phyloP scores from a whole-genome alignment of 1,139 yeast genomes.

The Arxiozyma telluris region DNA sequence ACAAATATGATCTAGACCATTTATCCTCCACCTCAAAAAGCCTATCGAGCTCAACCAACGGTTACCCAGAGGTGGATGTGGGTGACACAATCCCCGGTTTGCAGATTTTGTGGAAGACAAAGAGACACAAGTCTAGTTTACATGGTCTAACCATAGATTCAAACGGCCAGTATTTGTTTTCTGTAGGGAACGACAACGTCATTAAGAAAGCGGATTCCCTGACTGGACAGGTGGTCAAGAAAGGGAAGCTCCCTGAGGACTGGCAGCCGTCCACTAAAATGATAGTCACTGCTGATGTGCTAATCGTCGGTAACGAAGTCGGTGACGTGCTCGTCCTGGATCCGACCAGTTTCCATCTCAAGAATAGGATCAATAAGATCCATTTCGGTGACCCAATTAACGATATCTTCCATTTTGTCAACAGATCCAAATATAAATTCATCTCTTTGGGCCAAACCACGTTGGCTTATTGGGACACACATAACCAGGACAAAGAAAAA shows the following conservation, averaged over 20 bases:
- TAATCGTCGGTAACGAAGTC: constrained; percentile 71
- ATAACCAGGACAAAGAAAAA: constrained; percentile 34
- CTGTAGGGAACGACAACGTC: constrained; percentile 75
- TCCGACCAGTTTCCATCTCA: constrained; percentile 39
- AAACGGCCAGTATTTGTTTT: constrained; percentile 40
- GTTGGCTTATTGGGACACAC: constrained; percentile 58
- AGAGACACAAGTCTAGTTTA: constrained; percentile 84
- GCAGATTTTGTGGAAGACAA: constrained; percentile 64
- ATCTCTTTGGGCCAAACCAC: constrained; percentile 80
- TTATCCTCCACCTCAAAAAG: constrained; percentile 6
- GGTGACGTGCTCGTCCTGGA: constrained; percentile 62
- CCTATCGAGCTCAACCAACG: background rate
- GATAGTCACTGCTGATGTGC: constrained; percentile 53
- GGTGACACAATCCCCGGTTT: constrained; percentile 1
- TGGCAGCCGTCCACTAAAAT: constrained; percentile 50
- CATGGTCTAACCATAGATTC: constrained; percentile 62
- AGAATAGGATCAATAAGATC: constrained; percentile 39
- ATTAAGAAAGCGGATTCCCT: constrained; percentile 64
- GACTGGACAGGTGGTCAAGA: constrained; percentile 69
- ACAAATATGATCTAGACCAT: constrained; percentile 44
- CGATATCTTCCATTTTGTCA: constrained; percentile 57
- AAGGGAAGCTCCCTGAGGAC: constrained; percentile 32
- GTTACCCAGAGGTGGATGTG: background rate
- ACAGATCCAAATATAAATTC: constrained; percentile 70
- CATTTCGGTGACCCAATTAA: constrained; percentile 69